Evolutionary conservation across 164 flowering plant genomes (phyloP), one percentile per base, ranked within the genome.

Genomic region (Magnolia officinalis): DNA sequence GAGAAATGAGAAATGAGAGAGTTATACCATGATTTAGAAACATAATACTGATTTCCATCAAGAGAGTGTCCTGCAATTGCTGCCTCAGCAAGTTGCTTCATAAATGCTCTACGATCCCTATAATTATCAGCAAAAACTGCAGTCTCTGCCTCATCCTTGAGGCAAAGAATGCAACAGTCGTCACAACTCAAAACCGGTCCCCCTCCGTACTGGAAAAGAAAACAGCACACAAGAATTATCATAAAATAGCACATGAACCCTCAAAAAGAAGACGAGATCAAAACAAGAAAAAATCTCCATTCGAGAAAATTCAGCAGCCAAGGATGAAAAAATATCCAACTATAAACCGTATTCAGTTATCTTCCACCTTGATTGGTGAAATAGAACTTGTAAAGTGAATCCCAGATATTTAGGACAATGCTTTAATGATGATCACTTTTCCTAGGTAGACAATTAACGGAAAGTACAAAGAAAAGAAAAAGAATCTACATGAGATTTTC

Each of bases 21-120:
- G 21, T 23, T 85, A 78, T 91, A 93, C 97, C 99, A 96, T 61
- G 91, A 1, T 81, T 79, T 92, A 6, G 99, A 92, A 23, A 96
- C 88, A 83, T 81, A 89, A 81, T 90, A 92, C 65, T 73, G 73
- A 37, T 74, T 69, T 68, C 88, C 97, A 78, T 90, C 96, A n/a
- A 59, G 24, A 88, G 50, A 79, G 55, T 86, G 88, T 70, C 99
- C 97, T 8, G 93, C 77, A 75, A 92, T 88, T 74, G 89, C 93
- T 73, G 85, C 87, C 75, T 84, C 89, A 20, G 96, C 99, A 80
- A 96, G 76, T 76, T 87, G 89, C 79, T 87, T 93, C 95, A 96
- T 87, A 67, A 77, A 65, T 81, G 81, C 81, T 86, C 97, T 90
- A 68, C 80, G 87, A 83, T 86, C 96, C 80, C 92, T 83, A 75